Evolutionary conservation across 2,329 filamentous ascomycete genomes (phyloP).

Genomic region (Diaporthe citri): DNA sequence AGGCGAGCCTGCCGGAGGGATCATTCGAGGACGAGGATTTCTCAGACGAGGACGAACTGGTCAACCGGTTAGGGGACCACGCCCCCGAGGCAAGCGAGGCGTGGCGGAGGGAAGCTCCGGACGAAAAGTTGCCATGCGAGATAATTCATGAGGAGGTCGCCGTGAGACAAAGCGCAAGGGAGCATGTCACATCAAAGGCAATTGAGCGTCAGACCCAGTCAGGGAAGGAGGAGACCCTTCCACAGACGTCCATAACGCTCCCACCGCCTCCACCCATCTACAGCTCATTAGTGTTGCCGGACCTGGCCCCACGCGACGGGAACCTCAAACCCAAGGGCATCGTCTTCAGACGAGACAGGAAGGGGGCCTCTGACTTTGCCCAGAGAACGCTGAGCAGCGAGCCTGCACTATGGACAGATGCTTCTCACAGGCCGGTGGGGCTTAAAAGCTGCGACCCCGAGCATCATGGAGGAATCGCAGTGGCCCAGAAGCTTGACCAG

Average conservation of each 20-base stretch:
- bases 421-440: not conserved
- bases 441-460: too few species aligned
- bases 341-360: not conserved
- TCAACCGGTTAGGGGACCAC: not conserved
- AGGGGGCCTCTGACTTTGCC: not conserved
- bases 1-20: not conserved
- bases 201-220: not conserved
- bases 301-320: not conserved
- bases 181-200: not conserved
- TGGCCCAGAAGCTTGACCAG: not conserved
- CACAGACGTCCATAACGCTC: not conserved
- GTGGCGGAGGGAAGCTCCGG: too few species aligned
- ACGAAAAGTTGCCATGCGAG: not conserved
- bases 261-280: not conserved
- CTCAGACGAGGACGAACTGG: not conserved
- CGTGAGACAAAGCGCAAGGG: not conserved
- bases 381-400: not conserved
- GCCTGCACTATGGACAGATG: constrained; percentile 1
- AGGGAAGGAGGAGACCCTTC: not conserved
- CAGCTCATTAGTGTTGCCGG: not conserved
- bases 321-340: not conserved
- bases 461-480: constrained; percentile 17
- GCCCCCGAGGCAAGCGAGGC: not conserved
- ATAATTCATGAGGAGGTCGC: not conserved
- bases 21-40: not conserved